phyloP scores from a whole-genome alignment of 177 flowering plant species.

The Vitis hybrid region DNA sequence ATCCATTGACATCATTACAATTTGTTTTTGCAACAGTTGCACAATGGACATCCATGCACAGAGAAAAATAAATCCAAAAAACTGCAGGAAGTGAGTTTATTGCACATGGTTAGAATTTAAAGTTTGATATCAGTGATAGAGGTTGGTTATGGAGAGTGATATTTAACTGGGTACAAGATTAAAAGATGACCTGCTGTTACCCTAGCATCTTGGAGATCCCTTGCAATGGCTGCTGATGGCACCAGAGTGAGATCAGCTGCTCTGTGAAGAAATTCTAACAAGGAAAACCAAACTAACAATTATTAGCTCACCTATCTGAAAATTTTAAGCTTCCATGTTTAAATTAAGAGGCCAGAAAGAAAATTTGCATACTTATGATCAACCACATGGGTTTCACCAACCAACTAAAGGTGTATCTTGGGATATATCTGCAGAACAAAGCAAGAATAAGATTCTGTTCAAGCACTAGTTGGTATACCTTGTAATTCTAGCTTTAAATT shows the following conservation, averaged over 20 bases:
- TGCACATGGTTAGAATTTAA: background rate
- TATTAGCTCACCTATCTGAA: background rate
- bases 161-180: background rate
- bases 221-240: slow-evolving; percentile 88
- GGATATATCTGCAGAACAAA: slow-evolving; percentile 76
- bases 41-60: background rate
- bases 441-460: slow-evolving; percentile 7
- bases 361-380: slow-evolving; percentile 70
- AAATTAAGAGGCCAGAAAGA: background rate
- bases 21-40: background rate
- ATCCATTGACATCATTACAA: background rate
- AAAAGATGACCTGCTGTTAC: slow-evolving; percentile 76
- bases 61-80: no score
- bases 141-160: background rate
- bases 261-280: slow-evolving; percentile 82
- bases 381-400: slow-evolving; percentile 96
- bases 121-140: background rate
- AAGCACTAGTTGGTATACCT: slow-evolving; percentile 1
- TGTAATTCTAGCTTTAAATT: background rate
- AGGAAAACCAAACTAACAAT: background rate
- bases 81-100: no score
- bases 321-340: background rate
- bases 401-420: slow-evolving; percentile 99
- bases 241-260: slow-evolving; percentile 98
- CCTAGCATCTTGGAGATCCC: slow-evolving; percentile 69